Evolutionary conservation across 306 rosid genomes (phyloP).

Genomic region (Benincasa hispida): DNA sequence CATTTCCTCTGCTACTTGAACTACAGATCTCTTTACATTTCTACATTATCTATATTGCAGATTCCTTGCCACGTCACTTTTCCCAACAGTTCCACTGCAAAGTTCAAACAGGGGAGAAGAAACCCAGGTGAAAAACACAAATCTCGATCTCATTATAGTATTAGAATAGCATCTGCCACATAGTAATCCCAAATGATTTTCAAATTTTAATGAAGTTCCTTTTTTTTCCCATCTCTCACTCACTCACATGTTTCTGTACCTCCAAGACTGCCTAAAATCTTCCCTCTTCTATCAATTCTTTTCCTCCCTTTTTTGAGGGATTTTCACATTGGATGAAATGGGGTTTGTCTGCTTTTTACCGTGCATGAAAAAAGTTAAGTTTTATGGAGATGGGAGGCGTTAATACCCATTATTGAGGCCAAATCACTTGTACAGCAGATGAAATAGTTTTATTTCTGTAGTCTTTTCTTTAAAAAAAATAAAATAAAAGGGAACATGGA

Average conservation of each 20-base stretch:
- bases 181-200: constrained; percentile 12
- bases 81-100: constrained; percentile 5
- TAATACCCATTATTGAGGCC: constrained; percentile 25
- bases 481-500: constrained; percentile 11
- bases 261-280: background rate
- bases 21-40: constrained; percentile 5
- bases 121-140: constrained; percentile 3
- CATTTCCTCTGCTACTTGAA: background rate
- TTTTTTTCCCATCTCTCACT: background rate
- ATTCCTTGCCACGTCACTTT: constrained; percentile 12
- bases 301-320: constrained; percentile 7
- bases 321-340: constrained; percentile 14
- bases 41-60: constrained; percentile 4
- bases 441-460: constrained; percentile 6
- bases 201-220: background rate
- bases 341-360: constrained; percentile 24
- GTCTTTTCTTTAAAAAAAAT: too few species aligned
- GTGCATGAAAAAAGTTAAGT: constrained; percentile 20
- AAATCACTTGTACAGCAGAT: constrained; percentile 15
- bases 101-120: constrained; percentile 6
- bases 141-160: constrained; percentile 6
- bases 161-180: constrained; percentile 8
- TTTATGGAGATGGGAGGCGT: constrained; percentile 16
- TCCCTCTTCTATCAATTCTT: background rate
- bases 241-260: constrained; percentile 10